A percentile compares a stretch with the other conserved stretches of the same genome.
phyloP scores from a whole-genome alignment of 177 flowering plant species.

The Vitis hybrid region DNA sequence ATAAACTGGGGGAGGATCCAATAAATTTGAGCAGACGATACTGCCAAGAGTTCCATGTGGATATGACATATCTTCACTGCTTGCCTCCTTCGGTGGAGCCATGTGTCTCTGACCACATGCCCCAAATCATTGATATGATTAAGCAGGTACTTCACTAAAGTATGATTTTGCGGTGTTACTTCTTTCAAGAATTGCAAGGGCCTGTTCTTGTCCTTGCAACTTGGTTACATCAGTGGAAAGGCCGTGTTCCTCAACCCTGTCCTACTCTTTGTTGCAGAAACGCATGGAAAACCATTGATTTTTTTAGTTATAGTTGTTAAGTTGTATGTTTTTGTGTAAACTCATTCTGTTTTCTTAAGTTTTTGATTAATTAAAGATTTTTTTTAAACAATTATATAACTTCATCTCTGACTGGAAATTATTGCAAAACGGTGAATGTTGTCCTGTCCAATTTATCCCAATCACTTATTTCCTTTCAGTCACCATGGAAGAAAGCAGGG shows the following conservation, averaged over 20 bases:
- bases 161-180: not conserved
- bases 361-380: too few species aligned
- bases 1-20: slow-evolving; percentile 86
- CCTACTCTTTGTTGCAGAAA: not conserved
- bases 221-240: not conserved
- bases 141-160: slow-evolving; percentile 47
- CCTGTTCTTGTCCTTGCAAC: not conserved
- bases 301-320: too few species aligned
- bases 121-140: slow-evolving; percentile 89
- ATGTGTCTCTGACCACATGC: slow-evolving; percentile 91
- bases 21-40: slow-evolving; percentile 75
- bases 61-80: slow-evolving; percentile 79
- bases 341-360: too few species aligned
- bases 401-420: too few species aligned
- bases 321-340: too few species aligned
- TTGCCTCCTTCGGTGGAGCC: slow-evolving; percentile 84
- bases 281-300: not conserved
- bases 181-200: not conserved
- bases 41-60: slow-evolving; percentile 79
- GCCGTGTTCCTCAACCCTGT: not conserved
- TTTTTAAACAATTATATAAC: too few species aligned
- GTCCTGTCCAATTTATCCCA: too few species aligned
- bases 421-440: too few species aligned
- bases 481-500: too few species aligned
- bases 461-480: too few species aligned